Evolutionary conservation across 305 asterid genomes (phyloP).

Genomic region (Fraxinus albicans): DNA sequence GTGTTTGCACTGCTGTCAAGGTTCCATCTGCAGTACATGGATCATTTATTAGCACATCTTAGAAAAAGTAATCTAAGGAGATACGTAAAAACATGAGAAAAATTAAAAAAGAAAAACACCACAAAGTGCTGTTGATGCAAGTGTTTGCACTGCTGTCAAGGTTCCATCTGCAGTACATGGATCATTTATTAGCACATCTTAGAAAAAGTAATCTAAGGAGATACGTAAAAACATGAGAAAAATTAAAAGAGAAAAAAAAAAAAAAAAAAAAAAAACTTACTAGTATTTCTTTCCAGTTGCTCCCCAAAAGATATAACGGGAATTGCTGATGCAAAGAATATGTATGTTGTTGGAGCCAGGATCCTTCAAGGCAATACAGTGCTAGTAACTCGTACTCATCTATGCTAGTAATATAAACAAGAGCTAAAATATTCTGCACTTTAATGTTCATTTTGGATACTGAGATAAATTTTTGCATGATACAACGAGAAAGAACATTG

Average conservation of each 20-base stretch:
- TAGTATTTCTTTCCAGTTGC: slow-evolving; percentile 81
- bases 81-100: background rate
- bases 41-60: background rate
- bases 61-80: slow-evolving; percentile 2
- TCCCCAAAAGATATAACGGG: slow-evolving; percentile 97
- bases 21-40: slow-evolving; percentile 60
- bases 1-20: slow-evolving; percentile 95
- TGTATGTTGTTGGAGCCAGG: slow-evolving; percentile 94
- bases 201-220: slow-evolving; percentile 2
- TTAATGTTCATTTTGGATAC: background rate
- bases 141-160: slow-evolving; percentile 95
- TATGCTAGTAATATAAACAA: background rate
- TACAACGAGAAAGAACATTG: background rate
- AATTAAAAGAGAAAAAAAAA: background rate
- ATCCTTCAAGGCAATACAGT: slow-evolving; percentile 47
- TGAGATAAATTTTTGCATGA: background rate
- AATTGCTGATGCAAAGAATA: slow-evolving; percentile 96
- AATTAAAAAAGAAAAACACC: slow-evolving; percentile 36
- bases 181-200: background rate
- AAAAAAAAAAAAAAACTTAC: slow-evolving; percentile 30
- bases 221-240: background rate
- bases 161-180: slow-evolving; percentile 60
- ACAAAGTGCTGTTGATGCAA: slow-evolving; percentile 90
- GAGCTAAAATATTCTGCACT: background rate
- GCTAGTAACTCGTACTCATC: background rate